These are phyloP conservation scores for Corynascus novoguineensis DNA, from an alignment of 495 filamentous ascomycete species.

Conservation along the genomic window DNA sequence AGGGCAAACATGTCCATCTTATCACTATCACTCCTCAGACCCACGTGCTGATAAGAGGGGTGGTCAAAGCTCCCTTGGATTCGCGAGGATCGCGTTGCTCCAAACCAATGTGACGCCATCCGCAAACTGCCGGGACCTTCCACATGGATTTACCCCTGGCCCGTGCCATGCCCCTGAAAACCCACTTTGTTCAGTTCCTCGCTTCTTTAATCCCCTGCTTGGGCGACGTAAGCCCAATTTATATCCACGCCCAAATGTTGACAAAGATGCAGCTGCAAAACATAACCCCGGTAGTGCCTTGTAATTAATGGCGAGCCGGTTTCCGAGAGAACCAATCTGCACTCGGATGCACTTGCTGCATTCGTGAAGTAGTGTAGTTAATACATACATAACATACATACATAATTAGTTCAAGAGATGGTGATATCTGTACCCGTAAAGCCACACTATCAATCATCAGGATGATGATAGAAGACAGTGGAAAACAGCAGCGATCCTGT, in stretches of 20 bases:
- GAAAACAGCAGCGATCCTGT: not conserved
- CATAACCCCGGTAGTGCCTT: not conserved
- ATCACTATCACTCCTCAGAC: too few species aligned
- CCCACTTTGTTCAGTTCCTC: not conserved
- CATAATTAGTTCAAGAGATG: too few species aligned
- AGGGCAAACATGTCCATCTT: not conserved
- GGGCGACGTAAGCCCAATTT: conserved; percentile 8
- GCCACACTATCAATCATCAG: not conserved
- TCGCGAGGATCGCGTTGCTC: not conserved
- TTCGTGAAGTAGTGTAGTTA: too few species aligned
- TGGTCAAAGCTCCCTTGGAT: not conserved
- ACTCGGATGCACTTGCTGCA: not conserved
- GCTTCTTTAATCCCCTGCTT: not conserved
- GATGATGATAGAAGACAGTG: too few species aligned
- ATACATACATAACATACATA: too few species aligned
- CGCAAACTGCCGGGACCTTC: not conserved
- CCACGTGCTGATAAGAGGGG: too few species aligned
- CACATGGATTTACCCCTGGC: not conserved
- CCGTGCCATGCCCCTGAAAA: not conserved
- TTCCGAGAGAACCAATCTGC: not conserved
- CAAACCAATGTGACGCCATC: not conserved
- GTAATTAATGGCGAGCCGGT: not conserved
- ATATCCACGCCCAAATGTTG: not conserved
- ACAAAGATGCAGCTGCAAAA: not conserved
- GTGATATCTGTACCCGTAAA: not conserved